Base-by-base conservation (phyloP, 192 early-diverging fungal genomes). In the Gaertneriomyces semiglobifer region DNA sequence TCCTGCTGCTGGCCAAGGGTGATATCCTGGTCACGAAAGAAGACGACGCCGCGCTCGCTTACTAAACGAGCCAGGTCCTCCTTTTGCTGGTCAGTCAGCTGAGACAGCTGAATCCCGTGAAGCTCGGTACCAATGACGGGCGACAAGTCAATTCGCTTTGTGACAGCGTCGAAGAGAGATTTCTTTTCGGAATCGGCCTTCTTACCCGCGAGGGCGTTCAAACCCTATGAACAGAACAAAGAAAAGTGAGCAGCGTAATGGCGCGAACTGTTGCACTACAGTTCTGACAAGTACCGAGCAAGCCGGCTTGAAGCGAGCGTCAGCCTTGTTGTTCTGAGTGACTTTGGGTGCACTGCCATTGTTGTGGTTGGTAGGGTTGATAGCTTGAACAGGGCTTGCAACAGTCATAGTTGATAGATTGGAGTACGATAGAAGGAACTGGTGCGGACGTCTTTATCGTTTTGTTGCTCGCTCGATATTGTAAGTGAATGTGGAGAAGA, bases 81-180 rank as follows among this genome's bases (percentile, higher is more conserved):
- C 46, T 82, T 59, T 52, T 88, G 84, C 62, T 87, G 77, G 6
- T 83, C 83, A 11, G 78, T 79, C 66, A 89, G 67, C 62, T 86
- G 59, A 39, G 77, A 66, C 46, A 86, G 57, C 33, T 84, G 82
- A 41, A 88, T 52, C 42, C 86, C 82, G 42, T 76, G 78, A n/a
- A 90, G 62, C 72, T 90, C 88, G 33, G 84, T 88, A 50, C 88
- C 87, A 58, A 90, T 78, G 58, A 70, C 68, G 40, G 83, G 86
- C 1, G 84, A 74, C 58, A 79, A 70, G 44, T 88, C 79, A 63
- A 80, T 75, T 38, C 76, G 59, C 64, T 84, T 82, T 60, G 74
- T 75, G 11, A 81, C 80, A 33, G 75, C 80, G 44, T 69, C 71
- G 60, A 84, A 72, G 18, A 88, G 79, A 5, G 83, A 79, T 47